A percentile compares a stretch with the other conserved stretches of the same genome.
Evolutionary conservation across 345 rosid species (phyloP).

Genomic region (Xanthoceras sorbifolium): DNA sequence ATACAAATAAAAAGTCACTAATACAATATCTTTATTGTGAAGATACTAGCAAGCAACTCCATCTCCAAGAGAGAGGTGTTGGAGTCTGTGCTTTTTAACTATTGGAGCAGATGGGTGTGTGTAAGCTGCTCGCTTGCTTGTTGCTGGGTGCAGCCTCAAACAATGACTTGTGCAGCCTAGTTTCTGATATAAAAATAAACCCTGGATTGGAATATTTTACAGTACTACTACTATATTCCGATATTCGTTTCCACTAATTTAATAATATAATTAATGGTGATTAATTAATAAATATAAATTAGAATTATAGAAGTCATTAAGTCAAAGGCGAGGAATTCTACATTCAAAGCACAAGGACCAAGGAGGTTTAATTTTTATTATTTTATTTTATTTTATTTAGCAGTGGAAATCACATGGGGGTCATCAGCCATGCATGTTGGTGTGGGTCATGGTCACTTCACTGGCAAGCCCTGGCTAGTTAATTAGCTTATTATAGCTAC

Average conservation of each 20-base stretch:
- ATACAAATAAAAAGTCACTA: neutral
- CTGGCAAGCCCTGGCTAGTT: neutral
- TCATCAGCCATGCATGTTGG: constrained; percentile 30
- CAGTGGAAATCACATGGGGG: constrained; percentile 62
- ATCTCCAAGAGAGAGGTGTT: neutral
- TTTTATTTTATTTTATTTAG: too few species aligned
- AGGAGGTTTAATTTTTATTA: constrained; percentile 22
- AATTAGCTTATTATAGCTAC: neutral
- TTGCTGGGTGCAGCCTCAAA: constrained; percentile 28
- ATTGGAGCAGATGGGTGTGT: neutral
- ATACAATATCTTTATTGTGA: constrained; percentile 7
- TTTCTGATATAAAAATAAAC: neutral
- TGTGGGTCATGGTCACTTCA: constrained; percentile 19
- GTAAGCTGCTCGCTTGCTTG: too few species aligned
- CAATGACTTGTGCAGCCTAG: constrained; percentile 13
- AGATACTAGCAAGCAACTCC: neutral
- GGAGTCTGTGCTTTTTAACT: neutral
- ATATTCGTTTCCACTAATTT: neutral
- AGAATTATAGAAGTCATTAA: constrained; percentile 48
- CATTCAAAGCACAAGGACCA: constrained; percentile 54
- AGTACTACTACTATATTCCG: neutral
- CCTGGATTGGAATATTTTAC: neutral
- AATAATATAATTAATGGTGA: neutral
- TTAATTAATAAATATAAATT: neutral
- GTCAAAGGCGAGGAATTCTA: constrained; percentile 33